Evolutionary conservation across 495 filamentous ascomycete genomes (phyloP).

Genomic region (Lasiosphaeria hispida): DNA sequence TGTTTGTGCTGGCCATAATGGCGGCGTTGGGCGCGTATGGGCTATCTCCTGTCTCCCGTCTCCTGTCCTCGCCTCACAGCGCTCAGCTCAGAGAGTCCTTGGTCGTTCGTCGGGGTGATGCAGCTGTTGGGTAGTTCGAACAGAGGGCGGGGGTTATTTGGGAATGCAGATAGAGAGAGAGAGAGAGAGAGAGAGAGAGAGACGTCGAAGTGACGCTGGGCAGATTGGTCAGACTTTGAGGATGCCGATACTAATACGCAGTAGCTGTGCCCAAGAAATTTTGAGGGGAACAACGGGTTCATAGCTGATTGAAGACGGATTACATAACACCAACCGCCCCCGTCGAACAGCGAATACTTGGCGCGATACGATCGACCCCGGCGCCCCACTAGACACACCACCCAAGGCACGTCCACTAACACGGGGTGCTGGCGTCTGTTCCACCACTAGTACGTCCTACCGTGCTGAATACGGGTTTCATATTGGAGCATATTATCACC

Average conservation of each 20-base stretch:
- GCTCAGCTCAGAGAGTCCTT: background rate
- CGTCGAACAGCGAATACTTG: background rate
- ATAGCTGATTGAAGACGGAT: slow-evolving; percentile 25
- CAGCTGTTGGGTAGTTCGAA: background rate
- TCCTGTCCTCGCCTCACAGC: too few species aligned
- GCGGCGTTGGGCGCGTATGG: background rate
- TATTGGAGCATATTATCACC: too few species aligned
- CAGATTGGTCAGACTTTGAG: background rate
- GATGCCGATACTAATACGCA: slow-evolving; percentile 7
- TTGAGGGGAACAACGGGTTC: slow-evolving; percentile 30
- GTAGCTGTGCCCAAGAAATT: slow-evolving; percentile 22
- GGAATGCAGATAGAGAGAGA: background rate
- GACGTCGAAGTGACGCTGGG: background rate
- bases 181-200: background rate
- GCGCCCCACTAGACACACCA: background rate
- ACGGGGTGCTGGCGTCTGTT: background rate
- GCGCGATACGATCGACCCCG: slow-evolving; percentile 9
- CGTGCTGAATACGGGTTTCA: too few species aligned
- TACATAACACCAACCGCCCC: slow-evolving; percentile 17
- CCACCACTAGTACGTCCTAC: slow-evolving; percentile 3
- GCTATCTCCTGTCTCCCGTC: too few species aligned
- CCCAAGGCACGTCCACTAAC: background rate
- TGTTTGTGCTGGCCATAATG: slow-evolving; percentile 29
- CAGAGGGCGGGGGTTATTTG: background rate
- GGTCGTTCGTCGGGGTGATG: background rate